Percentiles rank a stretch among this genome's conserved stretches.
phyloP scores from a whole-genome alignment of 1,139 yeast genomes.

The Candida pseudocylindracea region DNA sequence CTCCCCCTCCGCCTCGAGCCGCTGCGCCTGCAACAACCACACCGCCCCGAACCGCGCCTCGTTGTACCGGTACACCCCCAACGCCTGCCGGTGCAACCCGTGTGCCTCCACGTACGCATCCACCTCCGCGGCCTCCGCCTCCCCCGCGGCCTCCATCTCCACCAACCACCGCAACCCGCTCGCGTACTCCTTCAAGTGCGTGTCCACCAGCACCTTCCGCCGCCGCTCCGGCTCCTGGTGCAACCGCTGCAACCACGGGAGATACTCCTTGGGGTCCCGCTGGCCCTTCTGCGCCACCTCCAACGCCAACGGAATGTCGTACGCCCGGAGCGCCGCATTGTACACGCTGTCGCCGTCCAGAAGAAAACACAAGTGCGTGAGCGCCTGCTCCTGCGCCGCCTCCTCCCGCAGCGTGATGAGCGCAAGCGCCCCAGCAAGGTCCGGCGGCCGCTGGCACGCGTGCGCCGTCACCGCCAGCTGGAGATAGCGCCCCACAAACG shows the following conservation, averaged over 20 bases:
- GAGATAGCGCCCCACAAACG: constrained; percentile 32
- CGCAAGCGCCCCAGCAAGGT: constrained; percentile 47
- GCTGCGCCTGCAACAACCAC: constrained; percentile 37
- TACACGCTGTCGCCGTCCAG: constrained; percentile 77
- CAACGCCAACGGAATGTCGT: constrained; percentile 63
- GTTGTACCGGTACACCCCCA: constrained; percentile 38
- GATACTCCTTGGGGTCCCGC: constrained; percentile 91
- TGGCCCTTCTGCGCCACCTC: constrained; percentile 89
- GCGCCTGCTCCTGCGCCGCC: constrained; percentile 29
- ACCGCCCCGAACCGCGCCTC: constrained; percentile 29
- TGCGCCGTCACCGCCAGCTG: constrained; percentile 79
- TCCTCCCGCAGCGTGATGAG: constrained; percentile 28
- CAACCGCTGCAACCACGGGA: constrained; percentile 73
- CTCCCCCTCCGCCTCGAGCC: constrained; percentile 28
- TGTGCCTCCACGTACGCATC: constrained; percentile 53
- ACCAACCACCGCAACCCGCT: constrained; percentile 51
- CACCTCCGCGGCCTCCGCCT: constrained; percentile 28
- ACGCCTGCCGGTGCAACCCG: constrained; percentile 48
- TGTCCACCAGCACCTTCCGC: constrained; percentile 60
- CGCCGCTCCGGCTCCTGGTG: constrained; percentile 47
- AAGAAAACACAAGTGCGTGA: constrained; percentile 73
- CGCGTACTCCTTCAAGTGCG: constrained; percentile 40
- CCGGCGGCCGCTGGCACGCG: constrained; percentile 83
- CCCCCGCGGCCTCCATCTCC: constrained; percentile 16
- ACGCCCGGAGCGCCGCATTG: constrained; percentile 59